Evolutionary conservation across 306 rosid genomes (phyloP), one percentile per base, ranked within the genome.

Genomic region (Quercus gilva): DNA sequence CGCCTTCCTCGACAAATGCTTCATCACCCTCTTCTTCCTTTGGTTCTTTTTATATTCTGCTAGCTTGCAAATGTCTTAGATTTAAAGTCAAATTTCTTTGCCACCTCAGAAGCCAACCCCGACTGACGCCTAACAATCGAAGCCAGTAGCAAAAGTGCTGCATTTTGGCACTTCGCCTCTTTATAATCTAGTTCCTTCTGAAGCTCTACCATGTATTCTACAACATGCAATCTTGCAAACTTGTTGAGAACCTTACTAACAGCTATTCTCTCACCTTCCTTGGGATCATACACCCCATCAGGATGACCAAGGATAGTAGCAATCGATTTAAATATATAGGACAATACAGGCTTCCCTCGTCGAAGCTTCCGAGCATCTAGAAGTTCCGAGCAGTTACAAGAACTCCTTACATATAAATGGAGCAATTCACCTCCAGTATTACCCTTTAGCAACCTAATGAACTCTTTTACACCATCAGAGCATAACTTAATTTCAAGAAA

Each of bases 11-110:
- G 84, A 72, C 0, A 84, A 84, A 69, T 58, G 80, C 41, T 86
- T 89, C 74, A 5, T 33, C 6, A 41, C 57, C 79, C 21, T 77
- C 56, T 29, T 78, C 78, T 80, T n/a, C 85, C 55, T 71, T 78
- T 70, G 57, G 64, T 51, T 84, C 75, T 8, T 60, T 78, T 77
- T 87, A 79, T 10, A 69, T 52, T 45, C 84, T 0, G 90, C 86
- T 8, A 94, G 69, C 75, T 81, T 86, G 18, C 29, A 63, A 70
- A 94, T 11, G 80, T 95, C 2, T 80, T 73, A 14, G 84, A 80
- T 76, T 87, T 90, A 60, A 94, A 94, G 80, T 94, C 95, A 26
- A 92, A 94, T 64, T 73, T 84, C 83, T 94, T 92, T 0, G 89
- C 89, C 45, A 94, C 84, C 71, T 92, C 92, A 1, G 88, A 88